A percentile compares a stretch with the other conserved stretches of the same genome.
phyloP scores from a whole-genome alignment of 2,329 filamentous ascomycete species.

The Pseudogymnoascus sp. region DNA sequence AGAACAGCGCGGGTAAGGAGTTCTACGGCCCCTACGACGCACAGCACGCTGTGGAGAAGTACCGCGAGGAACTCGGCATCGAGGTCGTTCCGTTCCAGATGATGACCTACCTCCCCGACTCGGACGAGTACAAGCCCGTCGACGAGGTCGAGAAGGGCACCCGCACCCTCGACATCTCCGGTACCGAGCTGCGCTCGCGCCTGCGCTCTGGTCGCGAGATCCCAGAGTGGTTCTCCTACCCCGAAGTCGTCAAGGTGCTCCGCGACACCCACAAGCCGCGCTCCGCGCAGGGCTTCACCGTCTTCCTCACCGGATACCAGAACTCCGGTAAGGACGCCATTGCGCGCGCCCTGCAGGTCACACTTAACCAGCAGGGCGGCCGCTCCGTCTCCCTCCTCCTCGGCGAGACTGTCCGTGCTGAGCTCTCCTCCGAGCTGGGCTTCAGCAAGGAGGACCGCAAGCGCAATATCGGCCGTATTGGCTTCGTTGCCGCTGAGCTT shows the following conservation, averaged over 20 bases:
- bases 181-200: conserved; percentile 84
- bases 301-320: conserved; percentile 95
- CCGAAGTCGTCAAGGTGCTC: conserved; percentile 93
- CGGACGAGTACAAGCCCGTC: conserved; percentile 90
- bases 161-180: conserved; percentile 81
- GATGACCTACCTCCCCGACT: conserved; percentile 98
- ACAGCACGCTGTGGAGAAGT: conserved; percentile 92
- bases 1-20: conserved; percentile 94
- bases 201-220: conserved; percentile 89
- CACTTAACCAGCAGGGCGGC: conserved; percentile 94
- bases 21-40: conserved; percentile 98
- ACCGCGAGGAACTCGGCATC: conserved; percentile 92
- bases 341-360: conserved; percentile 89
- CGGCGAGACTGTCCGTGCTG: conserved; percentile 87
- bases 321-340: conserved; percentile 98
- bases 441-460: conserved; percentile 90
- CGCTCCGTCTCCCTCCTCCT: conserved; percentile 90
- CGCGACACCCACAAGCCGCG: conserved; percentile 93
- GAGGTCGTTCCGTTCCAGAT: conserved; percentile 99
- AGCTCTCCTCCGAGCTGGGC: conserved; percentile 90
- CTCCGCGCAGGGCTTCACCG: conserved; percentile 87
- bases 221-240: conserved; percentile 99
- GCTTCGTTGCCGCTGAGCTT: conserved; percentile 90
- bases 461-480: conserved; percentile 91
- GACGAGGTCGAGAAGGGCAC: conserved; percentile 79